A percentile compares a stretch with the other conserved stretches of the same genome.
These are phyloP conservation scores for Tricholoma sp. DNA, from an alignment of 768 basidiomycete species.

Conservation along the genomic window DNA sequence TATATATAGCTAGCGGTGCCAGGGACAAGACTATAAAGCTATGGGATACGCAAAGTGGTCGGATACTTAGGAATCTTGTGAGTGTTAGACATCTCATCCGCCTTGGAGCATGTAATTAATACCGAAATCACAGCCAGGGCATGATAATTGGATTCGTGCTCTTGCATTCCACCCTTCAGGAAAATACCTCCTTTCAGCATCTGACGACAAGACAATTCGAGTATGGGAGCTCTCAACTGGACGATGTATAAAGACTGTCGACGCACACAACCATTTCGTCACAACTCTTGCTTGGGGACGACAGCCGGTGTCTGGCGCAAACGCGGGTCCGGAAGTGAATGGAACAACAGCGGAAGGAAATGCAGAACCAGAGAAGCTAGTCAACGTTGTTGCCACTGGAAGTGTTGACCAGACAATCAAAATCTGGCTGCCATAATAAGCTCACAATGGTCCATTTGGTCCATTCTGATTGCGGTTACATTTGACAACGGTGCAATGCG, in stretches of 20 bases:
- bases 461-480: constrained; percentile 4
- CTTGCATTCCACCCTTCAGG: constrained; percentile 88
- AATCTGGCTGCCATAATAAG: constrained; percentile 53
- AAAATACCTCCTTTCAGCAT: constrained; percentile 85
- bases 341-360: constrained; percentile 17
- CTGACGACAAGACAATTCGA: constrained; percentile 88
- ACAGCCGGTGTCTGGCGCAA: constrained; percentile 38
- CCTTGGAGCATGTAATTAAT: constrained; percentile 7
- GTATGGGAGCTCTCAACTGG: constrained; percentile 88
- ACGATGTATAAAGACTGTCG: constrained; percentile 79
- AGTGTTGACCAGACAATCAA: constrained; percentile 65
- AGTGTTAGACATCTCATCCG: constrained; percentile 17
- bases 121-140: constrained; percentile 46
- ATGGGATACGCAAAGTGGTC: constrained; percentile 85
- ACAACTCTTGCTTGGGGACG: constrained; percentile 80
- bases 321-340: constrained; percentile 30
- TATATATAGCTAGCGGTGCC: constrained; percentile 75
- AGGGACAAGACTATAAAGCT: constrained; percentile 90
- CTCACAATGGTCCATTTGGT: neutral
- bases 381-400: constrained; percentile 66
- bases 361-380: constrained; percentile 48
- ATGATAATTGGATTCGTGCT: constrained; percentile 89
- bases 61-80: constrained; percentile 73
- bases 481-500: neutral
- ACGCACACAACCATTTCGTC: constrained; percentile 84